Evolutionary conservation across 2,329 filamentous ascomycete genomes (phyloP).

Genomic region (Endoconidiophora laricicola): DNA sequence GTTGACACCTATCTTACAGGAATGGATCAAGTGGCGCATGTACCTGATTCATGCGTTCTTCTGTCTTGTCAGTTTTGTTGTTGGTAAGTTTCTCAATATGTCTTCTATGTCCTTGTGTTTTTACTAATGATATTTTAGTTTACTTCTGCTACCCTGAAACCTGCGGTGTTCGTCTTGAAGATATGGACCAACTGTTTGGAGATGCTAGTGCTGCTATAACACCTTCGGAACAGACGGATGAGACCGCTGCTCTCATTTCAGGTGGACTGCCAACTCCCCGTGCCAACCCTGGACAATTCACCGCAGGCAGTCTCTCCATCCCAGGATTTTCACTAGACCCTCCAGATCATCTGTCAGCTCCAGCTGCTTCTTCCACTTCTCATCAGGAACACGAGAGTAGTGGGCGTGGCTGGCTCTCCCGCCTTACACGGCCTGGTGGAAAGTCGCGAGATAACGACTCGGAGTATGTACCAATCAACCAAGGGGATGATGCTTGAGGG

Average conservation of each 20-base stretch:
- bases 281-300: constrained; percentile 44
- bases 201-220: constrained; percentile 79
- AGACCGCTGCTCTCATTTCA: constrained; percentile 68
- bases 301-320: constrained; percentile 36
- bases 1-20: constrained; percentile 84
- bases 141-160: constrained; percentile 98
- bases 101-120: not conserved
- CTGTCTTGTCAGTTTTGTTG: constrained; percentile 84
- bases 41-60: constrained; percentile 96
- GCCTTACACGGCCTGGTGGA: constrained; percentile 25
- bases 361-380: not conserved
- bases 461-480: constrained; percentile 25
- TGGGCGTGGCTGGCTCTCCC: constrained; percentile 30
- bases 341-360: constrained; percentile 38
- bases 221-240: constrained; percentile 47
- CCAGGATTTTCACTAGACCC: constrained; percentile 63
- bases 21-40: constrained; percentile 80
- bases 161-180: constrained; percentile 83
- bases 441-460: constrained; percentile 20
- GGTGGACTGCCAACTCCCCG: constrained; percentile 47
- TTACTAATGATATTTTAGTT: constrained; percentile 35
- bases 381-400: not conserved
- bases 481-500: constrained; percentile 21
- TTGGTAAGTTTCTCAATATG: constrained; percentile 48
- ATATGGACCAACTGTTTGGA: constrained; percentile 90